A percentile compares a stretch with the other conserved stretches of the same genome.
Conservation (phyloP, 1,139 yeast species). For the Waltiozyma sp. region DNA sequence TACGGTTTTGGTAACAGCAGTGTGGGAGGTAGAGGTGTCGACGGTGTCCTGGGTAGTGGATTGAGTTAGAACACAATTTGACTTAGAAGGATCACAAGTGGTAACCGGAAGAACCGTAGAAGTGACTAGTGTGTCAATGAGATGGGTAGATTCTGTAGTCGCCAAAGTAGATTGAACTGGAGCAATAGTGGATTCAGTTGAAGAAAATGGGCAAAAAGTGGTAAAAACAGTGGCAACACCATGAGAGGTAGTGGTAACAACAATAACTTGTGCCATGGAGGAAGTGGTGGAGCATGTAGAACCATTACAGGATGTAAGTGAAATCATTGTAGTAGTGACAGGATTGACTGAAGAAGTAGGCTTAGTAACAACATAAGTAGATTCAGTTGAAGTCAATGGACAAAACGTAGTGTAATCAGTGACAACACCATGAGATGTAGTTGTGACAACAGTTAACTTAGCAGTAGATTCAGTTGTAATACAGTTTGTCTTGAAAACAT, state of each 20-base stretch:
- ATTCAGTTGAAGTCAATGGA: constrained; percentile 1
- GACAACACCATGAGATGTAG: constrained; percentile 18
- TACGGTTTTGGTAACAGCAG: neutral
- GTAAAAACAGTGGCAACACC: constrained; percentile 4
- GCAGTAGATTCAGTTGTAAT: constrained; percentile 2
- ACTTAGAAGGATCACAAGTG: neutral
- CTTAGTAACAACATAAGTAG: neutral
- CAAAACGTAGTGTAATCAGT: constrained; percentile 19
- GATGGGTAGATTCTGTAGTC: neutral
- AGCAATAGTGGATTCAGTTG: constrained; percentile 4
- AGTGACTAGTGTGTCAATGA: neutral
- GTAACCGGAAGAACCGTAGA: constrained; percentile 2
- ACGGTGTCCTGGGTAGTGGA: constrained; percentile 1
- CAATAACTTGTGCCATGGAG: constrained; percentile 21
- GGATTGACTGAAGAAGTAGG: neutral
- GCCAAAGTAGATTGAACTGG: constrained; percentile 6
- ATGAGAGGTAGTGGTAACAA: constrained; percentile 25
- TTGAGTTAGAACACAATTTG: neutral
- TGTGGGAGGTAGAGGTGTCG: neutral
- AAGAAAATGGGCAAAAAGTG: constrained; percentile 25
- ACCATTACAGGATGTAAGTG: constrained; percentile 9
- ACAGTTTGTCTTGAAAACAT: constrained; percentile 1
- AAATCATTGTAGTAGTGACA: constrained; percentile 4
- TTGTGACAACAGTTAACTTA: constrained; percentile 4
- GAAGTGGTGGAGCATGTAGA: constrained; percentile 16